These are phyloP conservation scores for Trichoderma sp. DNA, from an alignment of 2,329 filamentous ascomycete species.

Conservation along the genomic window DNA sequence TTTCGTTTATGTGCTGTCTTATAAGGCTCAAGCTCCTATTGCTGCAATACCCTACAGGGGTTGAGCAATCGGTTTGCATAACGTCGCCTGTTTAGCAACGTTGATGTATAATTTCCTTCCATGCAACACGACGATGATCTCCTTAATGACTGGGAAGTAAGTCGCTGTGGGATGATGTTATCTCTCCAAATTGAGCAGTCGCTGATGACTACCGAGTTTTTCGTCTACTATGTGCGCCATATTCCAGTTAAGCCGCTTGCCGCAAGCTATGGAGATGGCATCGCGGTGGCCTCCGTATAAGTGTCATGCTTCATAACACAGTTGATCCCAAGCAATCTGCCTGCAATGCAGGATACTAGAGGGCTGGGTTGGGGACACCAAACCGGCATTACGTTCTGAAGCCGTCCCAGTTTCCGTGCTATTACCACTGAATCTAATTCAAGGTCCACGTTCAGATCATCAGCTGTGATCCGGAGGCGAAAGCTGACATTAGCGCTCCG, in stretches of 20 bases:
- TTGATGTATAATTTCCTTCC: background rate
- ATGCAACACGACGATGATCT: background rate
- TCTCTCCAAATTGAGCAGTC: background rate
- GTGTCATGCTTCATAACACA: background rate
- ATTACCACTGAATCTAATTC: background rate
- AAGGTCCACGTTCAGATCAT: background rate
- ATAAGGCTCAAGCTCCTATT: background rate
- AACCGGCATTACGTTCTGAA: background rate
- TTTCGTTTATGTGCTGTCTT: background rate
- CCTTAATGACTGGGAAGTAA: too few species aligned
- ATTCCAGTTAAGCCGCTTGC: background rate
- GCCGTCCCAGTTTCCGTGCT: background rate
- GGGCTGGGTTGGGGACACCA: too few species aligned
- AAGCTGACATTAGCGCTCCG: conserved; percentile 13
- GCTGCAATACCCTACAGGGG: too few species aligned
- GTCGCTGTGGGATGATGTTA: background rate
- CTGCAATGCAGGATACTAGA: background rate
- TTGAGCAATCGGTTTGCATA: background rate
- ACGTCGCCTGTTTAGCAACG: too few species aligned
- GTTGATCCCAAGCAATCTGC: background rate
- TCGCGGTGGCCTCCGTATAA: background rate
- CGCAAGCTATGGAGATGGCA: background rate
- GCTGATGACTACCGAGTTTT: background rate
- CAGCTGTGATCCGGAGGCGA: background rate
- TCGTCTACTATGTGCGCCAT: background rate